Evolutionary conservation across 2,329 filamentous ascomycete species (phyloP).

Genomic region (Plenodomus biglobosus): DNA sequence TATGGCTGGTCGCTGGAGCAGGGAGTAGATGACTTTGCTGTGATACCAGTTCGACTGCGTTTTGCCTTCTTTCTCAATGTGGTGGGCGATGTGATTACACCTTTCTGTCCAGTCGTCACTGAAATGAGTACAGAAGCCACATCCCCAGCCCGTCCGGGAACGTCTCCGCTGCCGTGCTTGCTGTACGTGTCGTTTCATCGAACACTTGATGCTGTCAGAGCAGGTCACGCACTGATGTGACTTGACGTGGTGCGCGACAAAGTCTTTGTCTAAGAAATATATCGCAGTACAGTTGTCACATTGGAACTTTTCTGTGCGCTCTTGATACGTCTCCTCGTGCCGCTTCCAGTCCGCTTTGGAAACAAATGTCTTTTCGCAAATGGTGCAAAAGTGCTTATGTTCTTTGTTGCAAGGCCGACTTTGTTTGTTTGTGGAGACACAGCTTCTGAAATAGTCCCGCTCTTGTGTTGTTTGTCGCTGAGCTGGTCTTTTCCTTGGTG

Average conservation of each 20-base stretch:
- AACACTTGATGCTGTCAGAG: constrained; percentile 43
- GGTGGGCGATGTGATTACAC: constrained; percentile 65
- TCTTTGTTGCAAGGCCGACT: constrained; percentile 21
- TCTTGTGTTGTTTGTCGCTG: constrained; percentile 12
- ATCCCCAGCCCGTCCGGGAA: constrained; percentile 63
- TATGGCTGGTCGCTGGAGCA: constrained; percentile 63
- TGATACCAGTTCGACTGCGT: constrained; percentile 67
- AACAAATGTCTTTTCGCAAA: constrained; percentile 62
- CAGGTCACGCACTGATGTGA: constrained; percentile 60
- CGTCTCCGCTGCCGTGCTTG: constrained; percentile 40
- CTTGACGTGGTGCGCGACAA: constrained; percentile 65
- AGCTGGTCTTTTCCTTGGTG: constrained; percentile 6
- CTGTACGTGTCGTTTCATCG: constrained; percentile 51
- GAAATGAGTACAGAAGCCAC: constrained; percentile 66
- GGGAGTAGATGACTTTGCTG: constrained; percentile 64
- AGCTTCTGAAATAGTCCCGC: constrained; percentile 33
- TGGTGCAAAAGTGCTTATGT: constrained; percentile 44
- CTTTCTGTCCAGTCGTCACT: constrained; percentile 63
- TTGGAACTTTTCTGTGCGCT: constrained; percentile 64
- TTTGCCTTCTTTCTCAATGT: constrained; percentile 57
- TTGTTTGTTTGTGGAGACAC: constrained; percentile 28
- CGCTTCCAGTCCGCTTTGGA: constrained; percentile 69
- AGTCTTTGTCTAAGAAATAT: constrained; percentile 67
- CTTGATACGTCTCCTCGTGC: constrained; percentile 68
- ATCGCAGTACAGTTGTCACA: constrained; percentile 65